phyloP scores from a whole-genome alignment of 2,329 filamentous ascomycete species.

The Paracoccidioides brasiliensis region DNA sequence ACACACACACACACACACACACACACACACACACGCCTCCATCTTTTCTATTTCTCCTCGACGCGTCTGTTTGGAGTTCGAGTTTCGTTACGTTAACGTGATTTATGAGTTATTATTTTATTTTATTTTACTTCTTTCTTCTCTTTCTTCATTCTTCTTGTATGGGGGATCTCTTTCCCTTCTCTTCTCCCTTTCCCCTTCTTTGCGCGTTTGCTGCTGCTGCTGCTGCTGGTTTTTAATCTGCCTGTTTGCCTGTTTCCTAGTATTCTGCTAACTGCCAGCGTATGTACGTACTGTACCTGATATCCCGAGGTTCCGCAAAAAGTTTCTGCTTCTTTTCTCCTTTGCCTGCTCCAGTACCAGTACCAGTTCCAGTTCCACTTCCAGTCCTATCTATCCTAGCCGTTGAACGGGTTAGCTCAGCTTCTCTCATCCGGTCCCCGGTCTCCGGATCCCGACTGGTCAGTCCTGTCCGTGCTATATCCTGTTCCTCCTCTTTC shows the following conservation, averaged over 20 bases:
- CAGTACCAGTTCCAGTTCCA: not conserved
- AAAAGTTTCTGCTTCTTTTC: conserved; percentile 1
- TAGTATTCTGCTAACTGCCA: not conserved
- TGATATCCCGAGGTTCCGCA: not conserved
- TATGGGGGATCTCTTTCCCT: not conserved
- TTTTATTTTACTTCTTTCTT: not conserved
- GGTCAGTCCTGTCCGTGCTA: no score
- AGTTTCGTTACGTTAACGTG: not conserved
- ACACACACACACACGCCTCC: no score
- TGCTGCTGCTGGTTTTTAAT: not conserved
- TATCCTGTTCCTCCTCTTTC: no score
- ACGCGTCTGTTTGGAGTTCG: not conserved
- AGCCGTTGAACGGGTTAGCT: no score
- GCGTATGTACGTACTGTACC: not conserved
- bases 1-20: no score
- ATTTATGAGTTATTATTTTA: conserved; percentile 2
- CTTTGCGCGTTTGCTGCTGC: no score
- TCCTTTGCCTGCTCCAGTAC: not conserved
- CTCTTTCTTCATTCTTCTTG: not conserved
- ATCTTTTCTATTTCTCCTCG: not conserved
- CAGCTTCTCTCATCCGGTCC: no score
- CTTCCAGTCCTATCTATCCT: not conserved
- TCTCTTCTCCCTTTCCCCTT: not conserved
- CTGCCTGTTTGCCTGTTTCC: not conserved
- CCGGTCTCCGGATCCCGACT: no score